Conservation (phyloP, 768 basidiomycete species). For the Lactarius trivialis region DNA sequence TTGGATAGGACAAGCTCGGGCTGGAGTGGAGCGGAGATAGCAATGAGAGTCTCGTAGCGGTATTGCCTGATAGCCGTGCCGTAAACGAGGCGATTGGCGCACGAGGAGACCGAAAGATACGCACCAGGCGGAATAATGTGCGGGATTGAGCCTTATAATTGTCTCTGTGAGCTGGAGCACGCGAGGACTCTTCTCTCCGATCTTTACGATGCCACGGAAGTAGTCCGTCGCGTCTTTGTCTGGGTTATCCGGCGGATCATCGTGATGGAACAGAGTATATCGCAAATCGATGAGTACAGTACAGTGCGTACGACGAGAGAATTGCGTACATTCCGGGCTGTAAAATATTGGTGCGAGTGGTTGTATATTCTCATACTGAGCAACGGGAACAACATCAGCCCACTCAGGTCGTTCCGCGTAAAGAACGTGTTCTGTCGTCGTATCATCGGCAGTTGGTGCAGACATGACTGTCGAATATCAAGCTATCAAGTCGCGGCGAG, state of each 20-base stretch:
- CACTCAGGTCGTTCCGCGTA: slow-evolving; percentile 68
- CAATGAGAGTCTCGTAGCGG: slow-evolving; percentile 79
- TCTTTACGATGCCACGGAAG: slow-evolving; percentile 77
- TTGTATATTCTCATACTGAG: slow-evolving; percentile 71
- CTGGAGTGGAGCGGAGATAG: slow-evolving; percentile 59
- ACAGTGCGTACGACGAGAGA: not conserved
- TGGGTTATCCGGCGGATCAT: slow-evolving; percentile 29
- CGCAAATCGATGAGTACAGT: slow-evolving; percentile 22
- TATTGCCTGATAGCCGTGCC: slow-evolving; percentile 65
- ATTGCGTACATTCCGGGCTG: slow-evolving; percentile 68
- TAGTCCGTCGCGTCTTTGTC: slow-evolving; percentile 92
- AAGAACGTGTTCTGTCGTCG: slow-evolving; percentile 26
- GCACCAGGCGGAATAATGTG: slow-evolving; percentile 95
- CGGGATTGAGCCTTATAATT: slow-evolving; percentile 88
- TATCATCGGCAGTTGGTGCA: not conserved
- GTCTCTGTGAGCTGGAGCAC: slow-evolving; percentile 83
- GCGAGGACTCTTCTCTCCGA: slow-evolving; percentile 70
- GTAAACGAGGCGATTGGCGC: not conserved
- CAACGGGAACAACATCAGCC: slow-evolving; percentile 71
- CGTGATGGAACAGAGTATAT: slow-evolving; percentile 8
- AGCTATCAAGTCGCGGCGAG: too few species aligned
- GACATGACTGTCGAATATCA: slow-evolving; percentile 5
- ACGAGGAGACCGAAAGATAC: slow-evolving; percentile 24
- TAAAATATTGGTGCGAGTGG: slow-evolving; percentile 94
- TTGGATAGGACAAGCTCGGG: slow-evolving; percentile 82